Evolutionary conservation across 1,284 basidiomycete genomes (phyloP).

Genomic region (Naganishia sp.): DNA sequence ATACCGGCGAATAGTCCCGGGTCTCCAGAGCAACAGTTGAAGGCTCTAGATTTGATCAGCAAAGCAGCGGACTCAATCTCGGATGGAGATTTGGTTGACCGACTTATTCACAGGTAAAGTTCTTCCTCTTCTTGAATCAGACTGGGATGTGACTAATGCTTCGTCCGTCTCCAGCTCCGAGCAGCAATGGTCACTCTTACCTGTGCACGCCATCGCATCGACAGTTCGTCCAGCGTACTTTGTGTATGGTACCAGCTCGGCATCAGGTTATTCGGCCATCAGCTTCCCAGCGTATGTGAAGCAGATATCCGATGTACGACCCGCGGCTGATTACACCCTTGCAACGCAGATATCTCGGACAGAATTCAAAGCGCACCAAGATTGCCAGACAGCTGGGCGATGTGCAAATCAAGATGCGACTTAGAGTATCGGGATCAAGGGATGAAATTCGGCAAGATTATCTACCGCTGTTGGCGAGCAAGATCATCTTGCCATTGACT

Average conservation of each 20-base stretch:
- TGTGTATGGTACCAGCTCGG: constrained; percentile 65
- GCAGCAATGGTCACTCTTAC: constrained; percentile 96
- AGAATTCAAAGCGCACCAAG: constrained; percentile 90
- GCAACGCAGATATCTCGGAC: constrained; percentile 80
- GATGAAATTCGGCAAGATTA: constrained; percentile 88
- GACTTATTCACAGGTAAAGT: constrained; percentile 84
- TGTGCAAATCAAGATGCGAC: constrained; percentile 90
- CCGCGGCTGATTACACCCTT: constrained; percentile 1
- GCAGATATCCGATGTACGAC: constrained; percentile 2
- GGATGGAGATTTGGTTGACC: constrained; percentile 91
- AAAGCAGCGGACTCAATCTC: constrained; percentile 87
- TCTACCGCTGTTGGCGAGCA: constrained; percentile 77
- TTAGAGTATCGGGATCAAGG: constrained; percentile 85
- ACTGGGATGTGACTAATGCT: not conserved
- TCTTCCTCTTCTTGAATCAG: not conserved
- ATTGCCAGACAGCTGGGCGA: constrained; percentile 79
- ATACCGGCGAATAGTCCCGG: constrained; percentile 48
- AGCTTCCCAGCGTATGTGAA: constrained; percentile 17
- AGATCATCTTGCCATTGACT: constrained; percentile 76
- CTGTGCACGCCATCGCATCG: constrained; percentile 86
- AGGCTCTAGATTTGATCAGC: constrained; percentile 78
- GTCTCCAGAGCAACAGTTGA: constrained; percentile 67
- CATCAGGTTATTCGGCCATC: constrained; percentile 15
- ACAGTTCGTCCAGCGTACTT: constrained; percentile 80
- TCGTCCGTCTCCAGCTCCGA: constrained; percentile 64